These are phyloP conservation scores for Corchorus capsularis DNA, from an alignment of 345 rosid genomes.

Conservation along the genomic window DNA sequence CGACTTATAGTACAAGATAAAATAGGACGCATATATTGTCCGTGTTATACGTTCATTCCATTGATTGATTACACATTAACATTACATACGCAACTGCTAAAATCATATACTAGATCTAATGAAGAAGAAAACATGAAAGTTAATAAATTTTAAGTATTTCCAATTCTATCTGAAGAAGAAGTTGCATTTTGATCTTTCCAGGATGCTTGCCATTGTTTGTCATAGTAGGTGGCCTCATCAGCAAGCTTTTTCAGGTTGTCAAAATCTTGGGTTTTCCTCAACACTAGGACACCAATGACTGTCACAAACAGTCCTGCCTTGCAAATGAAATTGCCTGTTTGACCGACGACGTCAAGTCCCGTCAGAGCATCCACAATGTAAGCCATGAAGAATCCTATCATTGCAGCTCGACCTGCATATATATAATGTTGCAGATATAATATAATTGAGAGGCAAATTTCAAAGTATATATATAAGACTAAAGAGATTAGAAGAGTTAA, in stretches of 20 bases:
- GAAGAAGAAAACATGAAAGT: background rate
- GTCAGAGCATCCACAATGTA: slow-evolving; percentile 46
- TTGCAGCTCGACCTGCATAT: slow-evolving; percentile 59
- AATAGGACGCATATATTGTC: too few relatives aligned
- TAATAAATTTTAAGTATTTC: background rate
- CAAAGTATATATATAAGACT: background rate
- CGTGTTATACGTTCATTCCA: background rate
- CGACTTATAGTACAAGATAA: too few relatives aligned
- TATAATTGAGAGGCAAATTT: background rate
- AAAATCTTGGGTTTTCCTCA: slow-evolving; percentile 36
- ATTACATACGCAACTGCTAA: background rate
- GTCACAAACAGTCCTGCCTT: slow-evolving; percentile 45
- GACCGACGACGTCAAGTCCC: slow-evolving; percentile 45
- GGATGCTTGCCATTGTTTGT: slow-evolving; percentile 58
- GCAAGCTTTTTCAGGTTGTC: slow-evolving; percentile 35
- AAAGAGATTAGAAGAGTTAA: background rate
- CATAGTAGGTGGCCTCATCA: slow-evolving; percentile 52
- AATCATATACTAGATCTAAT: background rate
- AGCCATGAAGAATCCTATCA: slow-evolving; percentile 54
- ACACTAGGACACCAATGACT: slow-evolving; percentile 28
- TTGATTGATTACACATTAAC: background rate
- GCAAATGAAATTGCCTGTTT: slow-evolving; percentile 46
- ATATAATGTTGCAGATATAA: background rate
- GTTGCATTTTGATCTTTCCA: slow-evolving; percentile 35
- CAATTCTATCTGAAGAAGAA: background rate